phyloP scores from a whole-genome alignment of 306 rosid species.

The Crataegus laevigata region DNA sequence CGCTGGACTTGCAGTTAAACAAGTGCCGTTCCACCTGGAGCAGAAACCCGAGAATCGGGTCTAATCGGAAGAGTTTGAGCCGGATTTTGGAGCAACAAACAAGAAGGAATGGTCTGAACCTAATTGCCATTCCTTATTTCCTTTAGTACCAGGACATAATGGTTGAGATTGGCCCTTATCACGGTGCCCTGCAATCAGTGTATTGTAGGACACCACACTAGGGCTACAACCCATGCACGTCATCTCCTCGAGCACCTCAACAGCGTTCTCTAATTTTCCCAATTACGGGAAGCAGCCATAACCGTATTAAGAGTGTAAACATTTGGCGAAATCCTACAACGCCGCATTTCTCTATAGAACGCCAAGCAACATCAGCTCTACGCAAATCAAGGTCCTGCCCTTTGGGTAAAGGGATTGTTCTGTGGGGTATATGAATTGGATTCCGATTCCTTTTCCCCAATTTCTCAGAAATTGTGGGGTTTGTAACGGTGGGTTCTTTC shows the following conservation, averaged over 20 bases:
- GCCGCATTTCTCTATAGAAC: slow-evolving; percentile 46
- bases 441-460: neutral
- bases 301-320: slow-evolving; percentile 71
- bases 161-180: slow-evolving; percentile 18
- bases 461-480: slow-evolving; percentile 15
- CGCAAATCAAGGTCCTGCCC: too few relatives aligned
- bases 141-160: too few relatives aligned
- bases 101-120: too few relatives aligned
- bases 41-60: too few relatives aligned
- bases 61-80: too few relatives aligned
- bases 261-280: slow-evolving; percentile 57
- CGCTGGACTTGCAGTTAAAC: too few relatives aligned
- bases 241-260: slow-evolving; percentile 48
- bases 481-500: slow-evolving; percentile 6
- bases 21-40: too few relatives aligned
- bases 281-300: slow-evolving; percentile 50
- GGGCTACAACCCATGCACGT: slow-evolving; percentile 62
- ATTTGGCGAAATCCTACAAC: slow-evolving; percentile 42
- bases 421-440: slow-evolving; percentile 56
- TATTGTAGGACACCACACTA: slow-evolving; percentile 52
- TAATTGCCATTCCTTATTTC: too few relatives aligned
- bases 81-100: too few relatives aligned
- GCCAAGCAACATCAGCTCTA: slow-evolving; percentile 48
- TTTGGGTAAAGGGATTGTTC: too few relatives aligned
- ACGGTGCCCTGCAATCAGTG: slow-evolving; percentile 68